Evolutionary conservation across 805 yeast genomes (phyloP), one percentile per base, ranked within the genome.

Genomic region (Pichia kluyveri): DNA sequence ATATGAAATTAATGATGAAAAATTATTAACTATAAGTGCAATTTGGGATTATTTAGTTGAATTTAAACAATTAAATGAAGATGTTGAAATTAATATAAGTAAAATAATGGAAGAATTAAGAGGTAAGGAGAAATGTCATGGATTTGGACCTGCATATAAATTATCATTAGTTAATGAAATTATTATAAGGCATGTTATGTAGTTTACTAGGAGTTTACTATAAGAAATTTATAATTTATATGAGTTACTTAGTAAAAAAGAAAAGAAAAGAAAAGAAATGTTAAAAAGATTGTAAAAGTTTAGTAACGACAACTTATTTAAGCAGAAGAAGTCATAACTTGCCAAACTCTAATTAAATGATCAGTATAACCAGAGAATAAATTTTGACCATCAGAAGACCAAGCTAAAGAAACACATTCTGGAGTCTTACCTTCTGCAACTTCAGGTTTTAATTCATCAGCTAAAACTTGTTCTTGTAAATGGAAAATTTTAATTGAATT

Each of bases 341-440:
- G 98, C 99, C 99, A 93, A 76, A 93, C 99, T 80, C 99, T 91
- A 82, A 93, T 91, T 72, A 86, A 82, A 82, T 87, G 87, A 78
- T 93, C 99, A 69, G 97, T 90, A 96, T 93, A 93, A 82, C 99
- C 99, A 67, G 98, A 96, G 73, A 88, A 93, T 76, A 93, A 82
- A 85, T 85, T 88, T 82, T 91, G 98, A 73, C 99, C 99, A 68
- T 93, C 99, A 75, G 96, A 91, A 67, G 98, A 90, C 99, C 99
- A 93, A 73, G 97, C 88, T 72, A 93, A 82, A 61, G 98, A 91
- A 72, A 93, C 79, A 72, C 95, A 91, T 75, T 88, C 96, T 71
- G 99, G 98, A 77, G 88, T 96, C 82, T 87, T 87, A 64, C 95
- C 90, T 76, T 84, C 83, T 67, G 93, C 86, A 70, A 88, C 87